Conservation (phyloP, 2,329 filamentous ascomycete genomes). For the Verticillium nubilum region DNA sequence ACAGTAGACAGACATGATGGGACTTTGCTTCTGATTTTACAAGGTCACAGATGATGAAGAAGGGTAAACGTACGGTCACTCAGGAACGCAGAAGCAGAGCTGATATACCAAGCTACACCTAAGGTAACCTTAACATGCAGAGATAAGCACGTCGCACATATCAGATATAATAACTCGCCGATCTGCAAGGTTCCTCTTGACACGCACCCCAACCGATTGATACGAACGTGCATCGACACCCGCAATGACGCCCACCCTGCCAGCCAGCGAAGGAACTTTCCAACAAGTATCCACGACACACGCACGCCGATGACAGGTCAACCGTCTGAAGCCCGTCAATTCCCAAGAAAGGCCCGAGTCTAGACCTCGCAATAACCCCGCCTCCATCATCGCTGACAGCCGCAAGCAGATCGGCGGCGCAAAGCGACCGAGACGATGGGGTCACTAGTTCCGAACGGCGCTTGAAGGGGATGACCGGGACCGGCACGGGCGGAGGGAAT, state of each 20-base stretch:
- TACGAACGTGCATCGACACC: neutral
- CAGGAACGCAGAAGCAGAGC: conserved; percentile 2
- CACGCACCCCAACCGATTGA: neutral
- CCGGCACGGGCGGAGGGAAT: neutral
- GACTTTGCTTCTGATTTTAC: neutral
- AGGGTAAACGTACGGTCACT: neutral
- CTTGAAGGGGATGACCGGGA: neutral
- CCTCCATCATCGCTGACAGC: neutral
- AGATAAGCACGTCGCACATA: neutral
- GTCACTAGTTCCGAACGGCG: neutral
- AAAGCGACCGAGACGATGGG: neutral
- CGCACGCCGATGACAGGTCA: neutral
- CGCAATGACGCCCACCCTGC: neutral
- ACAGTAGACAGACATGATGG: conserved; percentile 23
- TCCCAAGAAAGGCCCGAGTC: neutral
- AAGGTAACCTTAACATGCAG: neutral
- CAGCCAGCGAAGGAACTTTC: neutral
- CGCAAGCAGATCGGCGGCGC: neutral
- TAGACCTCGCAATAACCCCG: neutral
- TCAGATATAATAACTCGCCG: neutral
- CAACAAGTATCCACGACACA: neutral
- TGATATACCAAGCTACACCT: conserved; percentile 4
- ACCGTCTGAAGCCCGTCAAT: neutral
- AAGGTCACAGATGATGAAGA: neutral
- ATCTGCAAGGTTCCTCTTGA: neutral